Base-by-base conservation (phyloP, 371 early-diverging fungal genomes). In the Mucor piriformis region DNA sequence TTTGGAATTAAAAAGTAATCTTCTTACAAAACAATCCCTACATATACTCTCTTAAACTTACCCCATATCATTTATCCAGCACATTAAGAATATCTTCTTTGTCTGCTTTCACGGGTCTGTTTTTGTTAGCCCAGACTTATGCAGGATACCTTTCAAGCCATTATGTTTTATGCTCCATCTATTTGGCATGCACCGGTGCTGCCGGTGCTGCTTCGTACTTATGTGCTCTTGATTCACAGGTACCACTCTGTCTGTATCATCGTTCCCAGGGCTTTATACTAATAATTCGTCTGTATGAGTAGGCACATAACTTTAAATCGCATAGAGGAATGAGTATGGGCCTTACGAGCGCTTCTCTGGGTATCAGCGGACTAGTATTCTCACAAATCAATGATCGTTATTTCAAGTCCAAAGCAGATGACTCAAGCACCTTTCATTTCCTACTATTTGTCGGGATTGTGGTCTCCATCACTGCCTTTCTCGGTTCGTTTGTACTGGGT, bases 321-420 rank as follows among this genome's bases (percentile, higher is more conserved):
- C 63, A 69, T 64, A 72, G 72, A 13, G 80, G 80, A n/a, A 64
- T 79, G 62, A 66, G 66, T 47, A 74, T 79, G 72, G 80, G 80
- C 12, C 23, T 76, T 15, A 73, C 80, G 8, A 79, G 76, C 52
- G 73, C 80, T 13, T 59, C 72, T 0, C 24, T 79, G 0, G 76
- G 80, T 8, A 62, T 79, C 13, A 72, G 74, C 51, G 80, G 80
- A 20, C 54, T 79, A 13, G 71, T 79, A 20, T 79, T 74, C 54
- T 79, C 80, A 0, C 80, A 76, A 47, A 69, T 79, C 44, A 73
- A 79, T 43, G 80, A 79, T 54, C 48, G 53, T 20, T 72, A 67
- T 34, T 79, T 76, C 40, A 63, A 60, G 15, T 50, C 66, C 13
- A 32, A 51, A 10, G 50, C 46, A 8, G 63, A 60, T 38, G 67